Evolutionary conservation across 1,284 basidiomycete species (phyloP), one percentile per base, ranked within the genome.

Genomic region (Lentinula novae-zelandiae): DNA sequence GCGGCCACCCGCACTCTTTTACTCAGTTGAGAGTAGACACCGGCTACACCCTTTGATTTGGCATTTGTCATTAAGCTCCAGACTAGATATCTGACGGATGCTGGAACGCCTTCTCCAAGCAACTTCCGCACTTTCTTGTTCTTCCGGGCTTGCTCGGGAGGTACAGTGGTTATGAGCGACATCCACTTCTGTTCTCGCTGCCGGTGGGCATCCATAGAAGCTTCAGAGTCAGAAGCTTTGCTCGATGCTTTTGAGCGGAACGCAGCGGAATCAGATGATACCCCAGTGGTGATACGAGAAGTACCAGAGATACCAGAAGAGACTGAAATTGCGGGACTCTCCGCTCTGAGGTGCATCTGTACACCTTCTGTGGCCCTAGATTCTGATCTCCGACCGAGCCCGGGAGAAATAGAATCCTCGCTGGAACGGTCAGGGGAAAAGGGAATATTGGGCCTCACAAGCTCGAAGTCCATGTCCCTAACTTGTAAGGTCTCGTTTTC

Each of bases 121-220:
- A 97, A 75, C 68, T 90, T 92, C 64, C 85, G 82, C 13, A 95
- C 82, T 72, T 96, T 96, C 75, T 94, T 94, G 70, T 80, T 91
- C 77, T 92, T 93, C 49, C 84, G 79, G 3, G 89, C 81, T 62
- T 88, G 85, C 2, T 84, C 72, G 0, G 91, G 76, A 1, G 89
- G 77, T 1, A 86, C 81, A 0, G 84, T 75, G 0, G 82, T 75
- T 69, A 96, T 83, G 36, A 89, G 73, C 0, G 81, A 72, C 68
- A 92, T 82, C 94, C 92, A 94, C 67, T 85, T 87, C 48, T 82
- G 73, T 68, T 93, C 88, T 42, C 89, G 82, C 59, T 88, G 83
- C 1, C 89, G 81, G 71, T 93, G 89, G 0, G 89, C 89, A 59
- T 90, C 87, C 67, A 76, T 81, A 46, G 73, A 75, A 3, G 74